Conservation (phyloP, 257 asterid species). For the Nicotiana obtusifolia region DNA sequence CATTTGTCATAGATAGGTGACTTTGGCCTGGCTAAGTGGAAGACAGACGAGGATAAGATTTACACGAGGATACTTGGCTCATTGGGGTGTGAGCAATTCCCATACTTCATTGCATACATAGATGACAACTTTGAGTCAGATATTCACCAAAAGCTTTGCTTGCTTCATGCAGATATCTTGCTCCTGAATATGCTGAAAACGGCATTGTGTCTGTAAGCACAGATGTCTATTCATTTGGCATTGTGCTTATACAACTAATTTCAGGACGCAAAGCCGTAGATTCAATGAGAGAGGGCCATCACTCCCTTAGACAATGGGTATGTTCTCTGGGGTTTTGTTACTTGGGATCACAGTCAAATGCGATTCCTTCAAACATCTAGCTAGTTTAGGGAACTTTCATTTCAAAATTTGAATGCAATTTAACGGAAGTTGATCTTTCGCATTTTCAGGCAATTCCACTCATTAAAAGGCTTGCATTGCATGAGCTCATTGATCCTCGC, state of each 20-base stretch:
- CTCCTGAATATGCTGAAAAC: slow-evolving; percentile 72
- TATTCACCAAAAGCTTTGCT: slow-evolving; percentile 10
- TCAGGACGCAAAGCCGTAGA: slow-evolving; percentile 68
- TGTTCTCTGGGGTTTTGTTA: neutral
- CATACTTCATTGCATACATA: neutral
- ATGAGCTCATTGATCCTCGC: slow-evolving; percentile 63
- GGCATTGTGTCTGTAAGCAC: slow-evolving; percentile 70
- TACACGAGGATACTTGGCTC: slow-evolving; percentile 64
- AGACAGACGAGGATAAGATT: slow-evolving; percentile 33
- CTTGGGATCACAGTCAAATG: neutral
- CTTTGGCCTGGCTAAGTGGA: slow-evolving; percentile 85
- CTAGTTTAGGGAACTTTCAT: neutral
- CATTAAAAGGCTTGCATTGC: slow-evolving; percentile 62
- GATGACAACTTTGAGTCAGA: neutral
- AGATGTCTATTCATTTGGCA: slow-evolving; percentile 66
- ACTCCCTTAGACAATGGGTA: slow-evolving; percentile 71
- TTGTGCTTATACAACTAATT: slow-evolving; percentile 64
- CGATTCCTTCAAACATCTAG: neutral
- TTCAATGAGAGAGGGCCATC: slow-evolving; percentile 38
- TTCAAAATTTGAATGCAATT: neutral
- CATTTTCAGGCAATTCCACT: slow-evolving; percentile 49
- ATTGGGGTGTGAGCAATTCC: slow-evolving; percentile 49
- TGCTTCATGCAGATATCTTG: slow-evolving; percentile 55
- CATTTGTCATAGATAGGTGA: slow-evolving; percentile 53
- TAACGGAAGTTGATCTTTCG: neutral